phyloP scores from a whole-genome alignment of 2,329 filamentous ascomycete species.

The Trichoderma citrinoviride region DNA sequence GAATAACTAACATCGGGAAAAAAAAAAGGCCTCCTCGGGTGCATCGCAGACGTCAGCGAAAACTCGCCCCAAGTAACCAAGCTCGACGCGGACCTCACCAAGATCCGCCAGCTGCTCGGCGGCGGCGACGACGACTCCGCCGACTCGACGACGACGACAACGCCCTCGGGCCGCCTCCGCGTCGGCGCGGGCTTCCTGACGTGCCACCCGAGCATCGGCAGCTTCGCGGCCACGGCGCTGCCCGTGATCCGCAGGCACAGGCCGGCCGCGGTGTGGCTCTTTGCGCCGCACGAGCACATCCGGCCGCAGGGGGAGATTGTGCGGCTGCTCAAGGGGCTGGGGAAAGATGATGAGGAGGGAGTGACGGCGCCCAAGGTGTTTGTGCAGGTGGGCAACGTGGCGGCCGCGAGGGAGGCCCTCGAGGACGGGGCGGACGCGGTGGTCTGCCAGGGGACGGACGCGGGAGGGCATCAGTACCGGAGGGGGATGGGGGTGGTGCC shows the following conservation, averaged over 20 bases:
- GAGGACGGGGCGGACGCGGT: conserved; percentile 54
- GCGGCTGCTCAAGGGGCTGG: conserved; percentile 31
- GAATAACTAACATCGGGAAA: not conserved
- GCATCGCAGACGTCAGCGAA: conserved; percentile 31
- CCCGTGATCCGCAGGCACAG: conserved; percentile 51
- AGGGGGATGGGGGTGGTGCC: conserved; percentile 53
- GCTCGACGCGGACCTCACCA: conserved; percentile 35
- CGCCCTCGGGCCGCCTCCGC: conserved; percentile 40
- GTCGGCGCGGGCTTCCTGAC: conserved; percentile 59
- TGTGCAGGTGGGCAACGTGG: conserved; percentile 61
- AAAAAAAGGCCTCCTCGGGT: conserved; percentile 35
- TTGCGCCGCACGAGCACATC: conserved; percentile 52
- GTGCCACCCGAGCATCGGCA: conserved; percentile 42
- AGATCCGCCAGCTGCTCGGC: conserved; percentile 32
- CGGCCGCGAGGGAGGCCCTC: conserved; percentile 50
- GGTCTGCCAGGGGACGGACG: conserved; percentile 62
- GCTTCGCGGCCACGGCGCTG: conserved; percentile 45
- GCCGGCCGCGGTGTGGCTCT: conserved; percentile 65
- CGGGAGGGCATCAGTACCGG: conserved; percentile 61
- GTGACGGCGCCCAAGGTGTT: conserved; percentile 47
- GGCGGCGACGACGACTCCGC: conserved; percentile 18
- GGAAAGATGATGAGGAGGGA: not conserved
- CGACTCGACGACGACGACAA: not conserved
- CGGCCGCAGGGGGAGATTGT: conserved; percentile 41
- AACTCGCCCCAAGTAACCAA: conserved; percentile 34